Evolutionary conservation across 1,139 yeast species (phyloP), one percentile per base, ranked within the genome.

Genomic region (Taphrina deformans): DNA sequence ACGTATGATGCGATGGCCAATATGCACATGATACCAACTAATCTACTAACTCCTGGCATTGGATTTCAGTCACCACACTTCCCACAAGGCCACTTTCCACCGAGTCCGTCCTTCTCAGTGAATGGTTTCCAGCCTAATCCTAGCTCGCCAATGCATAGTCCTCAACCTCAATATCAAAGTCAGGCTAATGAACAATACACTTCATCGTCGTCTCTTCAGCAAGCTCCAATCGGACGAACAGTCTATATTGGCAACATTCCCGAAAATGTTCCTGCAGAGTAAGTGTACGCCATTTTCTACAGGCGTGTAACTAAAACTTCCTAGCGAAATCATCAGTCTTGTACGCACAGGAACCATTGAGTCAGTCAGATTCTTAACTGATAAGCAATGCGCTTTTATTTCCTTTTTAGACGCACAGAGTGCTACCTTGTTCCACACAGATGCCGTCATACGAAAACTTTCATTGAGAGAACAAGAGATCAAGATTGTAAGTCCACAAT

Each of bases 181-280:
- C 63, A 50, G 26, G 9, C 29, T 7, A 23, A 14, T 14, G 48
- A 41, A 10, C 56, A 38, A n/a, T 44, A 41, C 21, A 14, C 27
- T 10, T 12, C 51, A 4, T 23, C 41, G 9, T 41, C 51, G 7
- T 31, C 51, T 21, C 23, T 24, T 7, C 46, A 38, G 29, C 51
- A 48, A 23, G 38, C 50, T 26, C 69, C 67, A 62, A 70, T 71
- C 56, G 76, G 77, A 68, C 83, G 97, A 74, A 90, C 98, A 0
- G 96, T 93, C 6, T 90, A 91, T 74, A 79, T 93, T 71, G 97
- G 97, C 12, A 91, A 90, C 73, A 83, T 93, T 52, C 97, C 98
- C 0, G 77, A 82, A n/a, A 89, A 87, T 69, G 51, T 50, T 14
- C 63, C 63, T 2, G 56, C 63, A 7, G 63, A 59, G 58, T 53